phyloP scores from a whole-genome alignment of 495 filamentous ascomycete species.

The Xylaria sp. region DNA sequence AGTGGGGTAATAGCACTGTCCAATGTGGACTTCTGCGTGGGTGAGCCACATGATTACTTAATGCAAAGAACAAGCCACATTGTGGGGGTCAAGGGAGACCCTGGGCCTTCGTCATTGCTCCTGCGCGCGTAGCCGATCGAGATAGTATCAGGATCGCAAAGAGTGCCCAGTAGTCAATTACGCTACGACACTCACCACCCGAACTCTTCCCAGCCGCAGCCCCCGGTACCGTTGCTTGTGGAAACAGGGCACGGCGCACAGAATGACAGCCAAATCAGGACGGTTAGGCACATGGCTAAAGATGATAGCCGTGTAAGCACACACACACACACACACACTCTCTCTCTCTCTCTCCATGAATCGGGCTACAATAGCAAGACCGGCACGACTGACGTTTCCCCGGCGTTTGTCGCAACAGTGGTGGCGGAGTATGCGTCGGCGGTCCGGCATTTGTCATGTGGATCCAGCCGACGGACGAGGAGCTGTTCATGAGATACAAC shows the following conservation, averaged over 20 bases:
- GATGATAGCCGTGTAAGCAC: constrained; percentile 67
- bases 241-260: constrained; percentile 15
- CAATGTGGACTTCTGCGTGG: too few relatives aligned
- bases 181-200: neutral
- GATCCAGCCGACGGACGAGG: constrained; percentile 86
- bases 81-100: constrained; percentile 25
- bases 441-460: constrained; percentile 85
- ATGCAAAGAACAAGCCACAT: constrained; percentile 27
- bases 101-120: constrained; percentile 39
- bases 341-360: constrained; percentile 13
- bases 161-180: constrained; percentile 6
- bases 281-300: constrained; percentile 47
- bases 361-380: neutral
- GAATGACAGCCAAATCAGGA: constrained; percentile 40
- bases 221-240: too few relatives aligned
- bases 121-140: too few relatives aligned
- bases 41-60: constrained; percentile 5
- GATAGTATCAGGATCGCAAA: neutral
- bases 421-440: constrained; percentile 72
- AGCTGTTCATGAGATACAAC: constrained; percentile 90
- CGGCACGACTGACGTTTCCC: constrained; percentile 31
- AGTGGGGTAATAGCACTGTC: constrained; percentile 4
- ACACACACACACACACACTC: too few relatives aligned
- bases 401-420: constrained; percentile 55
- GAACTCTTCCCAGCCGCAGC: neutral